phyloP scores from a whole-genome alignment of 2,329 filamentous ascomycete genomes.

The Plectosphaerella plurivora region DNA sequence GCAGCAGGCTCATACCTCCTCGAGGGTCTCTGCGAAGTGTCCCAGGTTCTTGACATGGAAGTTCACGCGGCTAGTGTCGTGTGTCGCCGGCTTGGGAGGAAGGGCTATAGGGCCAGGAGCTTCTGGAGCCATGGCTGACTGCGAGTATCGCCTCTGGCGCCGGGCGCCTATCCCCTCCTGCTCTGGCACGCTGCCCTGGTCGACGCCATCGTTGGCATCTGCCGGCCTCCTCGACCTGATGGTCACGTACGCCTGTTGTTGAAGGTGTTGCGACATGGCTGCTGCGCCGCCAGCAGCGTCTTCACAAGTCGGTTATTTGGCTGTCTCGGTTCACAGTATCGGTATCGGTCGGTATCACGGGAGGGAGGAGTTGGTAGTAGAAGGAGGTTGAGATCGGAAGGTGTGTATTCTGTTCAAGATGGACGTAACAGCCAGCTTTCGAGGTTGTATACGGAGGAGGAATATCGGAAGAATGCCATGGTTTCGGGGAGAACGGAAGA shows the following conservation, averaged over 20 bases:
- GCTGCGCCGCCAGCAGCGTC: not conserved
- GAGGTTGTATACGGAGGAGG: not conserved
- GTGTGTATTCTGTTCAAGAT: not conserved
- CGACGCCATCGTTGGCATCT: constrained; percentile 24
- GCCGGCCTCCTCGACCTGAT: constrained; percentile 45
- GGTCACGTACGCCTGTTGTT: constrained; percentile 44
- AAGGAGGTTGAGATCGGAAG: too few species aligned
- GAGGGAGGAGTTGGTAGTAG: too few species aligned
- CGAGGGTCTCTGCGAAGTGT: constrained; percentile 48
- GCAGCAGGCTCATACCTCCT: constrained; percentile 40
- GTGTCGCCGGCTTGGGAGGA: constrained; percentile 38
- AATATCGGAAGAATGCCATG: not conserved
- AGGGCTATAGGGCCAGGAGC: constrained; percentile 1
- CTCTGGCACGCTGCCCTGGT: not conserved
- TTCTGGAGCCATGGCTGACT: not conserved
- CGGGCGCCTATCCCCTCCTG: not conserved
- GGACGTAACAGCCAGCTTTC: constrained; percentile 5
- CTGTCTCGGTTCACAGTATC: not conserved
- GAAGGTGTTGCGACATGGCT: not conserved
- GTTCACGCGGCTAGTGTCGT: constrained; percentile 53
- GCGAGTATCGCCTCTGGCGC: not conserved
- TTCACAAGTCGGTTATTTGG: not conserved
- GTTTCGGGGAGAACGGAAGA: not conserved
- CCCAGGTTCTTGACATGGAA: constrained; percentile 54
- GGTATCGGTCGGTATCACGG: too few species aligned